Base-by-base conservation (phyloP, 805 yeast genomes). In the Saccharomyces kudriavzevii region DNA sequence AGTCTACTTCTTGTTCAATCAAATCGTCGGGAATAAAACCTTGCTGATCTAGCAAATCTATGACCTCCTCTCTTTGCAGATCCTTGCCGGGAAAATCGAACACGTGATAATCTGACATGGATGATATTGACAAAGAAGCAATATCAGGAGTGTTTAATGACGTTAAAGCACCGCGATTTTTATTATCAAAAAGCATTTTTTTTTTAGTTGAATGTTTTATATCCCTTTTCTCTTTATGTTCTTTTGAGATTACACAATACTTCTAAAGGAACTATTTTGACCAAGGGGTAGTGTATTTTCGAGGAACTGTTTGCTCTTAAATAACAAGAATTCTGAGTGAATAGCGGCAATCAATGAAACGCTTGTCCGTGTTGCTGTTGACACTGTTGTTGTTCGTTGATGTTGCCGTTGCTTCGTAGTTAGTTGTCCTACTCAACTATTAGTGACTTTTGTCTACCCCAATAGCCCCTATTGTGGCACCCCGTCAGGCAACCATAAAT, bases 21-120 rank as follows among this genome's bases (percentile, higher is more conserved):
- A 89, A 76, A 53, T 80, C 72, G 62, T 87, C 96, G 9, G 98
- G 99, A 56, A 92, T 87, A 66, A 92, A 88, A 0, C 97, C 98
- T 31, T 85, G 82, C 52, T 79, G 77, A 67, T 89, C 96, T 53
- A 92, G 74, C 45, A 82, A 77, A 66, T 89, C 96, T 70, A 89
- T 80, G 47, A 92, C 97, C 56, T 77, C 77, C 59, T 83, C 90
- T 69, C 84, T 80, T 70, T 94, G 98, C 49, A 80, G 77, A 65
- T 83, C 86, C 68, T 87, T 89, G 35, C 91, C 96, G 25, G 82
- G 79, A 66, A 89, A 92, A 4, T 87, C 85, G 51, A 83, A 76
- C 50, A 86, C 80, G 57, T 82, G 81, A 76, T 90, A 92, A 58
- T 90, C 97, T 22, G 77, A 70, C 54, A 72, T 61, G 4, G 77